Conservation (phyloP, 2,329 filamentous ascomycete genomes). For the Aspergillus brasiliensis region DNA sequence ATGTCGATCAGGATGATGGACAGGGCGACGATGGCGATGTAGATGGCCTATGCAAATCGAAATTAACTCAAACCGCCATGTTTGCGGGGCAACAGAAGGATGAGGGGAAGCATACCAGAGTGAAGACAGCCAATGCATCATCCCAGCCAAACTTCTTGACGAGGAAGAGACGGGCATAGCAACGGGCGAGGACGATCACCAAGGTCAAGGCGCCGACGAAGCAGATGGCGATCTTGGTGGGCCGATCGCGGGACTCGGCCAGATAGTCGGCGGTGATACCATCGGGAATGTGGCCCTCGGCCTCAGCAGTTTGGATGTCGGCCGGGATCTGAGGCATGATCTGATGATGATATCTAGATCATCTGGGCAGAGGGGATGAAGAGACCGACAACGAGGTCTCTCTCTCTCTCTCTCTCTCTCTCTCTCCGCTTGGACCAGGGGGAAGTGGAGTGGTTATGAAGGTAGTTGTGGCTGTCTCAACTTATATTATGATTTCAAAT, state of each 20-base stretch:
- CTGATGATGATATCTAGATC: neutral
- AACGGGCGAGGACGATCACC: slow-evolving; percentile 44
- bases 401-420: too few relatives aligned
- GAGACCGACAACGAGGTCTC: too few relatives aligned
- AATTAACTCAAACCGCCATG: neutral
- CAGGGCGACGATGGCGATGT: slow-evolving; percentile 50
- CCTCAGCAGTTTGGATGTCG: slow-evolving; percentile 19
- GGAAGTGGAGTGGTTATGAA: too few relatives aligned
- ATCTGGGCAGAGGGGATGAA: too few relatives aligned
- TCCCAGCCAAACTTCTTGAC: slow-evolving; percentile 49
- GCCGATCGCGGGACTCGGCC: slow-evolving; percentile 29
- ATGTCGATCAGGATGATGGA: slow-evolving; percentile 49
- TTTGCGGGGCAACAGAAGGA: slow-evolving; percentile 8
- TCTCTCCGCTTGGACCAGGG: too few relatives aligned
- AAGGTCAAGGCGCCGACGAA: slow-evolving; percentile 32
- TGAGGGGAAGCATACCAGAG: slow-evolving; percentile 41
- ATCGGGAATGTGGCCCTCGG: slow-evolving; percentile 30
- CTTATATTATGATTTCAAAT: too few relatives aligned
- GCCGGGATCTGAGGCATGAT: neutral
- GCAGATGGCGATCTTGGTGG: slow-evolving; percentile 32
- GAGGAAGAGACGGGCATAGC: slow-evolving; percentile 49
- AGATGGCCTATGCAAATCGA: slow-evolving; percentile 23
- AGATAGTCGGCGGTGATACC: slow-evolving; percentile 29
- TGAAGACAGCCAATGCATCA: slow-evolving; percentile 52
- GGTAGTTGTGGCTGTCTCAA: too few relatives aligned